A percentile compares a stretch with the other conserved stretches of the same genome.
phyloP scores from a whole-genome alignment of 768 basidiomycete genomes.

The Stropharia rugosoannulata region DNA sequence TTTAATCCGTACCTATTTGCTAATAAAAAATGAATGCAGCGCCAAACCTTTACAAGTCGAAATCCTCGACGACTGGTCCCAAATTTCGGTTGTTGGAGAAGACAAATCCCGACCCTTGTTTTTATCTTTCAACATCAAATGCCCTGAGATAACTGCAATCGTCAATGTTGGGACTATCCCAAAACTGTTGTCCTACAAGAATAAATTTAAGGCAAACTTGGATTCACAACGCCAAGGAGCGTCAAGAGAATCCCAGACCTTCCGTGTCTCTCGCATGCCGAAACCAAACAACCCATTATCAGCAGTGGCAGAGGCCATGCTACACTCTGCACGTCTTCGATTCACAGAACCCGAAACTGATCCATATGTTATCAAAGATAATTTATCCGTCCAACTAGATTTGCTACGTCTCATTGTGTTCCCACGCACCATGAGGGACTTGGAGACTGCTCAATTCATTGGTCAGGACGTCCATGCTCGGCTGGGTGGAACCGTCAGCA shows the following conservation, averaged over 20 bases:
- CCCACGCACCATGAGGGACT: slow-evolving; percentile 76
- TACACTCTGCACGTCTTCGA: slow-evolving; percentile 68
- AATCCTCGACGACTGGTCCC: slow-evolving; percentile 83
- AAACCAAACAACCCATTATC: slow-evolving; percentile 81
- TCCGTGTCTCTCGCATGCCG: slow-evolving; percentile 67
- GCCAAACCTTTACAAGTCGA: slow-evolving; percentile 77
- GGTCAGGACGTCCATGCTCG: slow-evolving; percentile 69
- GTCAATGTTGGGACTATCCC: slow-evolving; percentile 78
- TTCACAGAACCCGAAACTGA: slow-evolving; percentile 67
- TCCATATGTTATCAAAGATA: slow-evolving; percentile 63
- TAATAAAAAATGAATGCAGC: slow-evolving; percentile 32
- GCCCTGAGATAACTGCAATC: slow-evolving; percentile 64
- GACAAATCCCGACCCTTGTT: slow-evolving; percentile 52
- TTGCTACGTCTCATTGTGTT: slow-evolving; percentile 71
- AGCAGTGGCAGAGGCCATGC: slow-evolving; percentile 83
- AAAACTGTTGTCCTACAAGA: slow-evolving; percentile 68
- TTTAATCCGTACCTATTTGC: background rate
- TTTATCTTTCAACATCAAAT: slow-evolving; percentile 74
- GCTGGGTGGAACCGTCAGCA: slow-evolving; percentile 60
- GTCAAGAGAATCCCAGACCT: slow-evolving; percentile 74
- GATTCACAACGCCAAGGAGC: slow-evolving; percentile 75
- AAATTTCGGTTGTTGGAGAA: slow-evolving; percentile 36
- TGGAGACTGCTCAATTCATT: slow-evolving; percentile 75
- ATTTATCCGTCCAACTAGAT: slow-evolving; percentile 70
- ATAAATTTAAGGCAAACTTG: slow-evolving; percentile 74